Base-by-base conservation (phyloP, 2,329 filamentous ascomycete genomes). In the Hymenoscyphus infarciens region DNA sequence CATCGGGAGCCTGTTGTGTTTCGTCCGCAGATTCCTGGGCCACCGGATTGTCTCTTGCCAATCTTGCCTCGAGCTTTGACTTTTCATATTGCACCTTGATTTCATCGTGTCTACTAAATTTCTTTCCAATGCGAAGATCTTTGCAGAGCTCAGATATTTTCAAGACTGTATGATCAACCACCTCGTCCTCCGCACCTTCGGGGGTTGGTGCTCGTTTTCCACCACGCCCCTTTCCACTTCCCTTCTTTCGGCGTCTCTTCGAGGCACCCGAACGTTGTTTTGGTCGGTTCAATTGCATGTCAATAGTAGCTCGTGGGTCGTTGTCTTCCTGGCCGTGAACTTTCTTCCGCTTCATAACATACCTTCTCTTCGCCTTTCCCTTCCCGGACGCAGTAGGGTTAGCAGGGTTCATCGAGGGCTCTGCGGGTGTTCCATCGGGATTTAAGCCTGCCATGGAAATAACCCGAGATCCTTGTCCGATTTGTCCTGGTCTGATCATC, bases 101-200 rank as follows among this genome's bases (percentile, higher is more conserved):
- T 70, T 89, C 86, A 69, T 87, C 85, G 68, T 92, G 89, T 2
- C 87, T 83, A 70, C 87, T 87, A 61, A 91, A 93, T 64, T 88
- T 87, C 73, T 89, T 90, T 62, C 91, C 91, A 61, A 88, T 87
- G 25, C 82, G 82, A 59, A 89, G 78, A 70, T 91, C 88, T 65
- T 82, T 84, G 57, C 86, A 90, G 2, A 95, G 76, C 62, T 92
- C 88, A 53, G 82, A 83, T 86, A 95, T 91, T 60, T 85, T 90
- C 29, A 90, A 82, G 3, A 81, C 82, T 27, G 83, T 82, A 25
- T 85, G 79, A 71, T 92, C 88, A 61, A 94, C 87, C 65, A 82
- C 75, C 63, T 83, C 80, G 27, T 76, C 74, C 70, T 89, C 87
- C 3, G 86, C 84, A 67, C 87, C 84, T 60, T 88, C 85, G 1